phyloP scores from a whole-genome alignment of 2,329 filamentous ascomycete species.

The Ophiosphaerella herpotricha region DNA sequence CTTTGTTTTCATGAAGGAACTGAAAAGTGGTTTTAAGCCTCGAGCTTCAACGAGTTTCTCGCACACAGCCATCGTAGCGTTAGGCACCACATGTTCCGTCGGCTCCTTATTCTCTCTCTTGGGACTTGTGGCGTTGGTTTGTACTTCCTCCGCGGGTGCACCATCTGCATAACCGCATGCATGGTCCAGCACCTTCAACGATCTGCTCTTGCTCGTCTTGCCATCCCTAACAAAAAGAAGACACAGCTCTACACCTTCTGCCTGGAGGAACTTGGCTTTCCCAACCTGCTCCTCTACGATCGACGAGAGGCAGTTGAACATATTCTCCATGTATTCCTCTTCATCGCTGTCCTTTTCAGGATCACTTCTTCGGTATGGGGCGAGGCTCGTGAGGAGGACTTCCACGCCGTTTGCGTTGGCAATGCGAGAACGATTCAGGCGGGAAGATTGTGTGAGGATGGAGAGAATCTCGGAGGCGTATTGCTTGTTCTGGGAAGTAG shows the following conservation, averaged over 20 bases:
- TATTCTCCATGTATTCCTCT: conserved; percentile 92
- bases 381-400: conserved; percentile 77
- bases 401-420: conserved; percentile 74
- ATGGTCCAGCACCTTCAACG: conserved; percentile 83
- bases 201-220: conserved; percentile 77
- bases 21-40: conserved; percentile 83
- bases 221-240: conserved; percentile 91
- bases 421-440: conserved; percentile 67
- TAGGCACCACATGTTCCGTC: conserved; percentile 7
- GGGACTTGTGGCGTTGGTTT: conserved; percentile 22
- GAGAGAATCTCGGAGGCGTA: conserved; percentile 92
- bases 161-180: conserved; percentile 63
- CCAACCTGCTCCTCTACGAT: conserved; percentile 75
- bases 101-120: conserved; percentile 18
- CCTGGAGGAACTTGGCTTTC: conserved; percentile 81
- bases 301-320: conserved; percentile 86
- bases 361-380: conserved; percentile 83
- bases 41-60: conserved; percentile 78
- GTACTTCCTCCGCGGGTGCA: conserved; percentile 9
- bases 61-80: conserved; percentile 66
- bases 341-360: conserved; percentile 85
- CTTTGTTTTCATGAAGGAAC: conserved; percentile 86
- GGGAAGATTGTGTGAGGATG: conserved; percentile 79
- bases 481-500: conserved; percentile 87
- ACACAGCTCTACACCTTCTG: conserved; percentile 88